These are phyloP conservation scores for Trichomonas tenax DNA, from an alignment of 208 protist genomes.

Conservation along the genomic window DNA sequence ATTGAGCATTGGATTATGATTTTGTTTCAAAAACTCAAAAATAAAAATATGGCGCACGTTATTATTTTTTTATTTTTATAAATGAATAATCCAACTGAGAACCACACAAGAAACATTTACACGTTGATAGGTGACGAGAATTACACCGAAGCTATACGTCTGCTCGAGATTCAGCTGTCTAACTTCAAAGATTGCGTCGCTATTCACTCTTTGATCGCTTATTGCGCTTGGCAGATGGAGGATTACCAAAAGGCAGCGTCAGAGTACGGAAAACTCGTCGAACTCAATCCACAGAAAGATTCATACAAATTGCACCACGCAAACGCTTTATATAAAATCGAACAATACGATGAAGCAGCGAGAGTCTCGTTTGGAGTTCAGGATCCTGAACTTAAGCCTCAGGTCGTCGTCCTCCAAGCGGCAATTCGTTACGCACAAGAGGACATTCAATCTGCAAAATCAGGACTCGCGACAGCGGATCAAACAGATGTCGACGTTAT, in stretches of 20 bases:
- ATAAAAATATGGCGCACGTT: background rate
- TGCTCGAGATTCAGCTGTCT: background rate
- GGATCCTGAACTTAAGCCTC: background rate
- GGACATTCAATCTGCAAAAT: constrained; percentile 12
- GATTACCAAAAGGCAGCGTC: background rate
- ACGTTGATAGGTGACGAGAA: background rate
- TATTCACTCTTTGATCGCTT: background rate
- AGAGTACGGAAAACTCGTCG: constrained; percentile 23
- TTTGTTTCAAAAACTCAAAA: too few species aligned
- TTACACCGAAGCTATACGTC: background rate
- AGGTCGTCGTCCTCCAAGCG: background rate
- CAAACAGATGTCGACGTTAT: background rate
- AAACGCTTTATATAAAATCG: constrained; percentile 77
- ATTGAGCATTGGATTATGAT: too few species aligned
- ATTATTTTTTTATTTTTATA: background rate
- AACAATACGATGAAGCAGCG: constrained; percentile 50
- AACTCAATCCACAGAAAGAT: constrained; percentile 67
- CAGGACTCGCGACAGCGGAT: background rate
- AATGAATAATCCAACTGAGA: background rate
- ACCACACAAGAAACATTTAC: background rate
- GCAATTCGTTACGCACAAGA: constrained; percentile 15
- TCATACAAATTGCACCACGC: constrained; percentile 82
- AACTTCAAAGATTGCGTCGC: background rate
- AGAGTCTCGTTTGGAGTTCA: background rate
- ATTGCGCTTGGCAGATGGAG: background rate